Conservation (phyloP, 2,329 filamentous ascomycete species). For the Dactylellina sp. region DNA sequence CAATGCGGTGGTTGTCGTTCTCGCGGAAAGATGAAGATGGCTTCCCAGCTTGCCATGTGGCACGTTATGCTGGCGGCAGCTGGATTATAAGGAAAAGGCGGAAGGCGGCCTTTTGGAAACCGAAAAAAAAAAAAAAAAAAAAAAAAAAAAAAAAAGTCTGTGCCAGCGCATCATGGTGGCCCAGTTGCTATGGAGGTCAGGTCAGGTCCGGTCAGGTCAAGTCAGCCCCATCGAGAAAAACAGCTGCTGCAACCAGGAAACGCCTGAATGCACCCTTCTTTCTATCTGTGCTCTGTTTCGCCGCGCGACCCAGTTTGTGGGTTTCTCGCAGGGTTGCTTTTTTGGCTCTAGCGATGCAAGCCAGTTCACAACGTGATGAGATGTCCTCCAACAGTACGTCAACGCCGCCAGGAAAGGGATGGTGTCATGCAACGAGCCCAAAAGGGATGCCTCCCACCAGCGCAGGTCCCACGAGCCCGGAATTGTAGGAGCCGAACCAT, state of each 20-base stretch:
- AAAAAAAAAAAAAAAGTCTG: slow-evolving; percentile 18
- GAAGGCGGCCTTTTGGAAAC: slow-evolving; percentile 16
- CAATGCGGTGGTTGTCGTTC: slow-evolving; percentile 45
- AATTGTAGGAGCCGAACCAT: slow-evolving; percentile 41
- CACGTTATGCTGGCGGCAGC: slow-evolving; percentile 45
- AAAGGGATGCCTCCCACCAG: slow-evolving; percentile 51
- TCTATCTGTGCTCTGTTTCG: slow-evolving; percentile 9
- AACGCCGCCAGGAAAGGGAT: slow-evolving; percentile 42
- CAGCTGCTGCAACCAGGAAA: slow-evolving; percentile 16
- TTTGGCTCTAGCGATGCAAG: slow-evolving; percentile 53
- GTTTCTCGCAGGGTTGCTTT: slow-evolving; percentile 38
- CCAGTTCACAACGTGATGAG: slow-evolving; percentile 57
- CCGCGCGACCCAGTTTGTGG: not conserved
- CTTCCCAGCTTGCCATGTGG: slow-evolving; percentile 56
- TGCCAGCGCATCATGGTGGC: slow-evolving; percentile 56
- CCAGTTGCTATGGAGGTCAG: slow-evolving; percentile 22
- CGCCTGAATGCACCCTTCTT: slow-evolving; percentile 1
- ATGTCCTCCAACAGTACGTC: slow-evolving; percentile 55
- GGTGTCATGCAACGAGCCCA: slow-evolving; percentile 40
- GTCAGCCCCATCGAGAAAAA: slow-evolving; percentile 50
- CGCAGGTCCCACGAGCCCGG: slow-evolving; percentile 57
- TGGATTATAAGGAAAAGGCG: slow-evolving; percentile 40
- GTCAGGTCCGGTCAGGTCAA: slow-evolving; percentile 12
- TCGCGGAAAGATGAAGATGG: slow-evolving; percentile 31
- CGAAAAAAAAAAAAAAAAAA: not conserved